phyloP scores from a whole-genome alignment of 495 filamentous ascomycete species.

The Penicillium chermesinum region DNA sequence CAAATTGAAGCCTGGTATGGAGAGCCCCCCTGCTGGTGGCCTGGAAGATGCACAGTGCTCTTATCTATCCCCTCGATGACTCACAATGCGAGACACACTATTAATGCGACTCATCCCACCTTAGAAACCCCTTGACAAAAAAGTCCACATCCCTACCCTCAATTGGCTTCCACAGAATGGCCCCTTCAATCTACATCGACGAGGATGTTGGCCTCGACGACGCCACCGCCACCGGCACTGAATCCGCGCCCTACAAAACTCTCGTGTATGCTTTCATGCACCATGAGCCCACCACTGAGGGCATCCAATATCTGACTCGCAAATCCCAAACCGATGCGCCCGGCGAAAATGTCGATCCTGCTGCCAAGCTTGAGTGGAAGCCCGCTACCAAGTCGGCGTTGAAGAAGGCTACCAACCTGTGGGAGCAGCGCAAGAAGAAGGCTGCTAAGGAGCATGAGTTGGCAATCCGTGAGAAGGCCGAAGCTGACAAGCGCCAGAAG shows the following conservation, averaged over 20 bases:
- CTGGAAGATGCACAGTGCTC: background rate
- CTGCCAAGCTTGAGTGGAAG: conserved; percentile 62
- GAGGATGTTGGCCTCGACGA: conserved; percentile 72
- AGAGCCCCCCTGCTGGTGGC: background rate
- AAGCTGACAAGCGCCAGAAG: conserved; percentile 59
- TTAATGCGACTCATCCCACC: conserved; percentile 3
- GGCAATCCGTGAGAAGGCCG: conserved; percentile 65
- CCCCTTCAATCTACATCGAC: conserved; percentile 66
- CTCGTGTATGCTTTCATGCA: conserved; percentile 72
- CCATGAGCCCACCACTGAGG: conserved; percentile 52
- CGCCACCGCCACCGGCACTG: conserved; percentile 58
- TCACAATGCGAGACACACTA: conserved; percentile 12
- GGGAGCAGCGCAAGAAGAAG: conserved; percentile 73
- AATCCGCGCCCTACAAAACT: conserved; percentile 73
- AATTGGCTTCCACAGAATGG: conserved; percentile 23
- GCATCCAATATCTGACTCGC: conserved; percentile 60
- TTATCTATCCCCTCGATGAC: conserved; percentile 9
- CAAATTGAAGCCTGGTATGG: background rate
- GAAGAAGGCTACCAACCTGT: conserved; percentile 73
- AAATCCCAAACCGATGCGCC: conserved; percentile 62
- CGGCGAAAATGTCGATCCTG: conserved; percentile 48
- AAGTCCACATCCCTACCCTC: background rate
- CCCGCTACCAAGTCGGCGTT: conserved; percentile 73
- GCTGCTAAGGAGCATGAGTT: conserved; percentile 62
- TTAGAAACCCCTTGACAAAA: background rate